Base-by-base conservation (phyloP, 2,329 filamentous ascomycete species). In the Huntiella bhutanensis region DNA sequence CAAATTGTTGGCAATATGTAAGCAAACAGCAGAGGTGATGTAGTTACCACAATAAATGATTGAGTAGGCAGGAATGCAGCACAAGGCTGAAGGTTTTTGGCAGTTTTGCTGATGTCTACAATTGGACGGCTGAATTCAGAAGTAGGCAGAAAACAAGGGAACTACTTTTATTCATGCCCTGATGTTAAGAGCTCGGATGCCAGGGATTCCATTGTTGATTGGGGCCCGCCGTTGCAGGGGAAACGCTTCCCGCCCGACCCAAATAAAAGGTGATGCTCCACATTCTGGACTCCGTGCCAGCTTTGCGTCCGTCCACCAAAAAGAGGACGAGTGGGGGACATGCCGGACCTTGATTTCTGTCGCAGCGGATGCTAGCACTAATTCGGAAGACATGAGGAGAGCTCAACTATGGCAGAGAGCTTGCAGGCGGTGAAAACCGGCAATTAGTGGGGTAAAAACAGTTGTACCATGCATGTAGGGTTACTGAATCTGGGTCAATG, bases 61-160 rank as follows among this genome's bases (percentile, higher is more conserved):
- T 41, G 22, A 43, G n/a, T 17, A 33, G 39, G 32, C 34, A 40
- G 28, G 13, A 12, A 38, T 42, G 33, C 35, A 16, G 28, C 22
- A 47, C 32, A 47, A 49, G 47, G 42, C 47, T 45, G 42, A 49
- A 49, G 42, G 42, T 13, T 45, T 41, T 44, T 22, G 19, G 42
- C 16, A n/a, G 33, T 34, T n/a, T 17, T 6, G 11, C 41, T 38
- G 45, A 41, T 40, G 37, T 45, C 42, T 49, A 49, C 41, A 49
- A 43, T 43, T 40, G 35, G 28, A n/a, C 40, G 19, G n/a, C 40
- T 15, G 8, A 38, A 12, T 8, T 4, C 17, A 47, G 15, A 36
- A 47, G 39, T 28, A 11, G 16, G 40, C 17, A 43, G 35, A 37
- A 43, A 38, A 47, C 34, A 35, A 36, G 34, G 40, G 33, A 37